Base-by-base conservation (phyloP, 169 alveolate genomes). In the Plasmodium gallinaceum region DNA sequence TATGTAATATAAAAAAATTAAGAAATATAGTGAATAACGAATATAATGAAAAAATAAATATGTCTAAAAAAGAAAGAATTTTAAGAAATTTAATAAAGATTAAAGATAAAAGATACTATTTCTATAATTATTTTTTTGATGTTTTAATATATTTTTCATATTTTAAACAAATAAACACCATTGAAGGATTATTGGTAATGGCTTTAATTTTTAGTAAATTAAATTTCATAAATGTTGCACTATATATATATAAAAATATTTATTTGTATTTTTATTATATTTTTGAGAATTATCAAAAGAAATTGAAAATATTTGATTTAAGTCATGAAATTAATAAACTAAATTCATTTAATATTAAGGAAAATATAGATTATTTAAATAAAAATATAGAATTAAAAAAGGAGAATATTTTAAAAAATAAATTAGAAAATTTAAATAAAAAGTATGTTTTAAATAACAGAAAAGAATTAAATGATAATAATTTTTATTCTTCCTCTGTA, bases 141-240 rank as follows among this genome's bases (percentile, higher is more conserved):
- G 91, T 83, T 14, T 52, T 83, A 71, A 83, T 83, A 20, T 83
- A 83, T 68, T 83, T 83, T 83, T 52, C 91, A 22, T 83, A 83
- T 37, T 83, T 83, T 68, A 83, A 83, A 54, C 91, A 83, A 45
- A 83, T 83, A 22, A 26, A 83, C 42, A 66, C 66, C 42, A 71
- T 83, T 6, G 91, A 83, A 62, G 91, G 91, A 1, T 52, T 83
- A 43, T 26, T 83, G 26, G n/a, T 83, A 8, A 68, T 83, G 72
- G 91, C 91, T 8, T 66, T 83, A 22, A 42, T 83, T 46, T 83
- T 39, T 48, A 83, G 91, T 52, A 83, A 83, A 60, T 39, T 83
- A 24, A 83, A 83, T 71, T 54, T 68, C 8, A 18, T 83, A 20
- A 83, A 58, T 48, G 24, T 83, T 51, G 48, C 85, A 20, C 46